A percentile compares a stretch with the other conserved stretches of the same genome.
Evolutionary conservation across 305 asterid species (phyloP).

Genomic region (Salvia sclarea): DNA sequence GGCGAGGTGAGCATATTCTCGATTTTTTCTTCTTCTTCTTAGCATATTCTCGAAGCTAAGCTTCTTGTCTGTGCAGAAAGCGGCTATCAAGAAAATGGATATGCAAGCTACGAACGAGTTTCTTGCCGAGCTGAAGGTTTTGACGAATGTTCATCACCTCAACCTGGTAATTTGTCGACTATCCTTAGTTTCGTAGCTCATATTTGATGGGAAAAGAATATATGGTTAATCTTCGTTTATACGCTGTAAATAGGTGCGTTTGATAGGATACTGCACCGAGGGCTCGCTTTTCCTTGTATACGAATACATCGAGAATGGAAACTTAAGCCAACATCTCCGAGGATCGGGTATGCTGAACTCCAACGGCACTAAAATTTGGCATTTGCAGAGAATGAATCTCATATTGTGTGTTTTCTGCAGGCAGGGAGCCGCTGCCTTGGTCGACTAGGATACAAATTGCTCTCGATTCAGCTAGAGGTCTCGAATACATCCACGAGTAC

Average conservation of each 20-base stretch:
- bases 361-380: background rate
- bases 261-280: constrained; percentile 92
- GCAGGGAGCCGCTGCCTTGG: constrained; percentile 81
- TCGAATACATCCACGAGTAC: constrained; percentile 94
- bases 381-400: constrained; percentile 8
- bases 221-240: constrained; percentile 15
- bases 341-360: constrained; percentile 59
- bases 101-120: constrained; percentile 92
- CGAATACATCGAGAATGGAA: constrained; percentile 85
- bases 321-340: constrained; percentile 86
- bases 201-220: background rate
- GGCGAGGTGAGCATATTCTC: constrained; percentile 73
- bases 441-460: constrained; percentile 88
- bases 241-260: constrained; percentile 70
- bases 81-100: constrained; percentile 99
- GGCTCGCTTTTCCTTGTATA: constrained; percentile 96
- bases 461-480: constrained; percentile 95
- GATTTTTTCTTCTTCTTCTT: constrained; percentile 7
- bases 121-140: constrained; percentile 90
- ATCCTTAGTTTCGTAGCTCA: background rate
- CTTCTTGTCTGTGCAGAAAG: constrained; percentile 66
- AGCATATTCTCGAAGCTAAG: no score
- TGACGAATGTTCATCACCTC: constrained; percentile 95
- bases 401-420: constrained; percentile 43
- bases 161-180: constrained; percentile 91